Percentiles rank a stretch among this genome's conserved stretches.
phyloP scores from a whole-genome alignment of 2,329 filamentous ascomycete species.

The Aspergillus aculeatus region DNA sequence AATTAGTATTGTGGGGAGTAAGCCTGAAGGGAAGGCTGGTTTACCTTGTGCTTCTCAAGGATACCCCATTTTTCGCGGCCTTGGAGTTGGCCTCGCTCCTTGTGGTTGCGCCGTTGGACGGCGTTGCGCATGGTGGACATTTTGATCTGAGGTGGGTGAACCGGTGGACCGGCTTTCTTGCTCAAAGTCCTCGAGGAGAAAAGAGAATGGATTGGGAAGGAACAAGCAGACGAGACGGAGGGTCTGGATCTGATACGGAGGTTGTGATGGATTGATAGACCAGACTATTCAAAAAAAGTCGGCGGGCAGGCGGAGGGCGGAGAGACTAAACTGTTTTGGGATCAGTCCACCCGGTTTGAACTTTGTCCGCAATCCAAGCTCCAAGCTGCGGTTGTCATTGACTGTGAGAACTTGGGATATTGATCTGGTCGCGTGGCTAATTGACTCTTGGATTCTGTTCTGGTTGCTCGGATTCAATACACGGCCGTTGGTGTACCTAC shows the following conservation, averaged over 20 bases:
- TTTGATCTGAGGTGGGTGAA: conserved; percentile 8
- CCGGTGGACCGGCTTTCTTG: too few relatives aligned
- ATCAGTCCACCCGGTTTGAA: not conserved
- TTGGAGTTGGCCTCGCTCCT: conserved; percentile 82
- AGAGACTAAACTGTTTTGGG: not conserved
- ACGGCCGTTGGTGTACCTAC: too few relatives aligned
- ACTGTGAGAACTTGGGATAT: too few relatives aligned
- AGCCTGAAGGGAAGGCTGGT: not conserved
- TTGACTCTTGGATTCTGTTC: too few relatives aligned
- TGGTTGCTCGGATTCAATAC: too few relatives aligned
- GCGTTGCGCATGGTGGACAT: conserved; percentile 62
- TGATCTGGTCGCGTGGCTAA: too few relatives aligned
- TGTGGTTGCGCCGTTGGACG: conserved; percentile 79
- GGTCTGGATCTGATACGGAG: too few relatives aligned
- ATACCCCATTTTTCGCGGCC: conserved; percentile 85
- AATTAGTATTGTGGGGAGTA: not conserved
- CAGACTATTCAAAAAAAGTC: not conserved
- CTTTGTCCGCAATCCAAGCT: not conserved
- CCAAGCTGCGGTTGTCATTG: not conserved
- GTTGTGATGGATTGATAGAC: not conserved
- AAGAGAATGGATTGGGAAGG: not conserved
- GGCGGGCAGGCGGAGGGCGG: not conserved
- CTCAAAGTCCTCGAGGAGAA: too few relatives aligned
- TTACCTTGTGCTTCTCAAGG: conserved; percentile 89
- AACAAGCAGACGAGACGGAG: not conserved